A percentile compares a stretch with the other conserved stretches of the same genome.
phyloP scores from a whole-genome alignment of 78 protist species.

The Neovahlkampfia damariscottae region DNA sequence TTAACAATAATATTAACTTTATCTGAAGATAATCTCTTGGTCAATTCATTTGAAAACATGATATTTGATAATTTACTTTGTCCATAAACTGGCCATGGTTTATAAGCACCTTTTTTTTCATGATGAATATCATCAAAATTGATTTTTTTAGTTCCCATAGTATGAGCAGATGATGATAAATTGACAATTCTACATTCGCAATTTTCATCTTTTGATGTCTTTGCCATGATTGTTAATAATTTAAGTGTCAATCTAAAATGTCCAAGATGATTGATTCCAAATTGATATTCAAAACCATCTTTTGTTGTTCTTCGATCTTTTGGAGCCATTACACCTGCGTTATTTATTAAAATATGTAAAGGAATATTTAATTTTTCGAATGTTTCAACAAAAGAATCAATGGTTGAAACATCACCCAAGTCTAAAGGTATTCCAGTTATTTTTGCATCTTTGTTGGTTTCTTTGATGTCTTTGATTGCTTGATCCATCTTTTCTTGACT shows the following conservation, averaged over 20 bases:
- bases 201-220: neutral
- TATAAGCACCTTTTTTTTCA: neutral
- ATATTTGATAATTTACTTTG: slow-evolving; percentile 23
- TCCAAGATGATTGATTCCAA: slow-evolving; percentile 38
- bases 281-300: slow-evolving; percentile 26
- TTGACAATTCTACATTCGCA: neutral
- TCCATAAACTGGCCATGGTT: slow-evolving; percentile 3
- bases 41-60: slow-evolving; percentile 24
- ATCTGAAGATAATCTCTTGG: neutral
- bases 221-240: neutral
- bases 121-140: no score
- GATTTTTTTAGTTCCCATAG: neutral
- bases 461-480: neutral
- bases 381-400: neutral
- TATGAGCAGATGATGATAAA: neutral
- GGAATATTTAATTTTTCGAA: neutral
- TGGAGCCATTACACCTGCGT: slow-evolving; percentile 10
- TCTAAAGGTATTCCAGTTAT: neutral
- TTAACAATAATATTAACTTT: neutral
- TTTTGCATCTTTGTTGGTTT: neutral
- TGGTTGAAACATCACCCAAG: neutral
- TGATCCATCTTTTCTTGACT: neutral
- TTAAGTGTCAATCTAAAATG: slow-evolving; percentile 16
- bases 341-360: neutral
- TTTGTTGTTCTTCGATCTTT: neutral